Percentiles rank a stretch among this genome's conserved stretches.
These are phyloP conservation scores for Kwoniella europaea DNA, from an alignment of 768 basidiomycete genomes.

Conservation along the genomic window DNA sequence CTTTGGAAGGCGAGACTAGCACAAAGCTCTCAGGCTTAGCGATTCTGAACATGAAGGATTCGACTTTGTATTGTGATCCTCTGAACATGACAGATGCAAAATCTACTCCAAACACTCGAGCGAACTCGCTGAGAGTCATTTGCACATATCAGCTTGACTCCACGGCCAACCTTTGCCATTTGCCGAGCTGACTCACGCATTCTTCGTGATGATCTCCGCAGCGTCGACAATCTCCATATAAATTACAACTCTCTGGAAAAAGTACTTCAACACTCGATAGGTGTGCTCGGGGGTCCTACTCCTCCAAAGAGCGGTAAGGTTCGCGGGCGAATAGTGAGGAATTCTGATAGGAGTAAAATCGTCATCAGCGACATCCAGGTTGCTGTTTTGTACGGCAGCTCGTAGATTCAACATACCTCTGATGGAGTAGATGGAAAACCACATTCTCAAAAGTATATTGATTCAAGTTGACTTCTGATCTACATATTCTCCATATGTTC, in stretches of 20 bases:
- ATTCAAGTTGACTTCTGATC: conserved; percentile 75
- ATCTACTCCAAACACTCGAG: conserved; percentile 95
- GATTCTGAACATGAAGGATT: conserved; percentile 97
- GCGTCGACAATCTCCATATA: conserved; percentile 80
- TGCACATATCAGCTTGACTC: neutral
- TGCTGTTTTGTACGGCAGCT: too few species aligned
- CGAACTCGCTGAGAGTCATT: conserved; percentile 75
- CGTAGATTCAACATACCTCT: conserved; percentile 64
- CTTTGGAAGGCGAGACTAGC: conserved; percentile 83
- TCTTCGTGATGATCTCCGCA: conserved; percentile 82
- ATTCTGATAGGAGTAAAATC: conserved; percentile 62
- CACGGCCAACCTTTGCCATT: neutral
- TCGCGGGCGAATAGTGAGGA: conserved; percentile 71
- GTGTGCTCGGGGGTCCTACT: conserved; percentile 67
- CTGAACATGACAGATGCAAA: conserved; percentile 93
- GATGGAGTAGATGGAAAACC: conserved; percentile 75
- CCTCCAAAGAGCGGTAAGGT: conserved; percentile 72
- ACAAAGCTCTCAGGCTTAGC: conserved; percentile 94
- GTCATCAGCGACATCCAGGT: neutral
- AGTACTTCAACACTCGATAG: conserved; percentile 67
- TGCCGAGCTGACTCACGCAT: conserved; percentile 67
- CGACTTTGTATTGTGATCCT: conserved; percentile 98
- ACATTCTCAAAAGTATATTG: conserved; percentile 90
- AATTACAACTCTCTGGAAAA: conserved; percentile 68
- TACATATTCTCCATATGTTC: conserved; percentile 91